Evolutionary conservation across 805 yeast genomes (phyloP).

Genomic region (Cyberlindnera bimundalis): DNA sequence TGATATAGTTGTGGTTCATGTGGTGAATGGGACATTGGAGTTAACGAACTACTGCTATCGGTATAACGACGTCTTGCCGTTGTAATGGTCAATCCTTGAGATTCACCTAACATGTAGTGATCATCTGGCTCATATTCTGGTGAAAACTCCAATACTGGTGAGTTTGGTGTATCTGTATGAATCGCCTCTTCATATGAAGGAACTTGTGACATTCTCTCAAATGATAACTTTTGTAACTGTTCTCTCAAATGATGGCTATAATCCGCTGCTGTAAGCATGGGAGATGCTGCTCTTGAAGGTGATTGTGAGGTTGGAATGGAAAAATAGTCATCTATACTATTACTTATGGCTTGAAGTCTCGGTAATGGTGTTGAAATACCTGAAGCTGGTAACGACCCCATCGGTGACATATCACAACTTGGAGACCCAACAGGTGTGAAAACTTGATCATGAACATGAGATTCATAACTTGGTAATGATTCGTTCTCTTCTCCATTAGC

Average conservation of each 20-base stretch:
- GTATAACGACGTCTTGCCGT: neutral
- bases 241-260: slow-evolving; percentile 7
- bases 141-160: slow-evolving; percentile 40
- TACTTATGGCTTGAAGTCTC: neutral
- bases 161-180: slow-evolving; percentile 39
- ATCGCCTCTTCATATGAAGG: slow-evolving; percentile 77
- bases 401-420: slow-evolving; percentile 1
- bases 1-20: neutral
- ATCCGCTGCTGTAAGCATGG: slow-evolving; percentile 7
- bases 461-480: slow-evolving; percentile 75
- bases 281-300: slow-evolving; percentile 3
- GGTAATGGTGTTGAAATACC: slow-evolving; percentile 12
- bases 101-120: neutral
- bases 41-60: neutral
- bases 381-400: slow-evolving; percentile 5
- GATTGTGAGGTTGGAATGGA: slow-evolving; percentile 1
- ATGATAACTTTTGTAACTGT: slow-evolving; percentile 26
- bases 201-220: slow-evolving; percentile 50
- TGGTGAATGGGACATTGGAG: neutral
- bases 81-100: neutral
- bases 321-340: slow-evolving; percentile 6
- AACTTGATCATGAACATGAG: slow-evolving; percentile 60
- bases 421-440: slow-evolving; percentile 19
- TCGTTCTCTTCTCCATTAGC: slow-evolving; percentile 25
- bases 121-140: slow-evolving; percentile 47